Percentiles rank a stretch among this genome's conserved stretches.
phyloP scores from a whole-genome alignment of 2,329 filamentous ascomycete species.

The Thelonectria rubi region DNA sequence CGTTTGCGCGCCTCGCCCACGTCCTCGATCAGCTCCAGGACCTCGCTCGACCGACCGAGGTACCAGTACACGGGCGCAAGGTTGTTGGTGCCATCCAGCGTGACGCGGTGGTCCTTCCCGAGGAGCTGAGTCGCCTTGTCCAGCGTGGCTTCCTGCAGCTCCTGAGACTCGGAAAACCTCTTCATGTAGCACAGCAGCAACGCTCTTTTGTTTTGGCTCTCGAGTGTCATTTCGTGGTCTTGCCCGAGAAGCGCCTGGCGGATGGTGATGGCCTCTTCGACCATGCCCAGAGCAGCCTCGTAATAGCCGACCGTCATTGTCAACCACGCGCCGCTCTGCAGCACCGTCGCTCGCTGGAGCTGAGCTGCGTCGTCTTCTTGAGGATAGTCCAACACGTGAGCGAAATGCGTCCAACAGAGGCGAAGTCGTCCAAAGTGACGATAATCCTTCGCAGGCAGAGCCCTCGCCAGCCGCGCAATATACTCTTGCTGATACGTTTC shows the following conservation, averaged over 20 bases:
- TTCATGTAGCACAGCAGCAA: not conserved
- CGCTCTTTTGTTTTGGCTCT: not conserved
- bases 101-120: not conserved
- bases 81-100: not conserved
- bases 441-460: not conserved
- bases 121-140: not conserved
- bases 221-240: constrained; percentile 5
- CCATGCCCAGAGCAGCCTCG: not conserved
- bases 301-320: not conserved
- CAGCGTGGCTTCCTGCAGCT: not conserved
- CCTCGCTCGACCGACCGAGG: not conserved
- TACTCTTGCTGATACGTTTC: constrained; percentile 9
- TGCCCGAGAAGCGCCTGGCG: not conserved
- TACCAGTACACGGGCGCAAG: not conserved
- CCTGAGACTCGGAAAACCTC: not conserved
- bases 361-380: constrained; percentile 1
- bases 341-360: constrained; percentile 11
- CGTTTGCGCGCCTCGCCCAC: not conserved
- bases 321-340: constrained; percentile 1
- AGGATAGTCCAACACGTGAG: not conserved
- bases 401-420: not conserved
- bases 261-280: not conserved
- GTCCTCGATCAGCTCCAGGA: not conserved
- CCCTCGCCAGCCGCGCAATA: constrained; percentile 5
- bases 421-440: not conserved